Percentiles rank a stretch among this genome's conserved stretches.
Evolutionary conservation across 331 rosid species (phyloP).

Genomic region (Arachis monticola): DNA sequence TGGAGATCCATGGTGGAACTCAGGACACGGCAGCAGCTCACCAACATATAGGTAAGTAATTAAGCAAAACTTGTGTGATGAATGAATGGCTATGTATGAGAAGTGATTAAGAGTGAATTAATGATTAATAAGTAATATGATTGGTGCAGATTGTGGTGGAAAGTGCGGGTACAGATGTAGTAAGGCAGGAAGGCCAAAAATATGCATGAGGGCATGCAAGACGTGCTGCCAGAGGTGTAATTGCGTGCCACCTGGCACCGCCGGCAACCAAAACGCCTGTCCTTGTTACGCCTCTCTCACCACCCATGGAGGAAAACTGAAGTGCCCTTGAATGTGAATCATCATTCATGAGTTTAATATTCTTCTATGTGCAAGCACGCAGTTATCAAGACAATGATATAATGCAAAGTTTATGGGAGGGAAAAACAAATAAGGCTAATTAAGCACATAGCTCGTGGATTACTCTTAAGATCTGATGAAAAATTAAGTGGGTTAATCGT

Average conservation of each 20-base stretch:
- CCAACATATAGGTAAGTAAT: constrained; percentile 40
- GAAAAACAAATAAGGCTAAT: too few relatives aligned
- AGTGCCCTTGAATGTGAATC: constrained; percentile 42
- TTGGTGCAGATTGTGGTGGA: constrained; percentile 39
- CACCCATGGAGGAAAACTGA: constrained; percentile 44
- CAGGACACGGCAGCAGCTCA: constrained; percentile 37
- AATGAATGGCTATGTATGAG: not conserved
- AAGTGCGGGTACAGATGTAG: constrained; percentile 48
- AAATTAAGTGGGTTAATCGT: too few relatives aligned
- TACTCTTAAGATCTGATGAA: too few relatives aligned
- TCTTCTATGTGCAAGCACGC: too few relatives aligned
- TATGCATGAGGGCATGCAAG: constrained; percentile 46
- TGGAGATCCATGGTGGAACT: constrained; percentile 8
- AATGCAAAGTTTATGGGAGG: too few relatives aligned
- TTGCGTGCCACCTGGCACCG: constrained; percentile 54
- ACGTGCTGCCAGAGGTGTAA: constrained; percentile 47
- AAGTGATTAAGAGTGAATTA: not conserved
- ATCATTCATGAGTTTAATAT: too few relatives aligned
- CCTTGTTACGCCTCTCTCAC: constrained; percentile 50
- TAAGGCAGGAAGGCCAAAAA: constrained; percentile 35
- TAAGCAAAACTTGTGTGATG: not conserved
- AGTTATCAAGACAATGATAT: too few relatives aligned
- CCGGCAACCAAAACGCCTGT: constrained; percentile 37
- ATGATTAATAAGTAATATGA: not conserved
- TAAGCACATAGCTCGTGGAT: too few relatives aligned